Evolutionary conservation across 2,329 filamentous ascomycete genomes (phyloP), one percentile per base, ranked within the genome.

Genomic region (Apiospora arundinis): DNA sequence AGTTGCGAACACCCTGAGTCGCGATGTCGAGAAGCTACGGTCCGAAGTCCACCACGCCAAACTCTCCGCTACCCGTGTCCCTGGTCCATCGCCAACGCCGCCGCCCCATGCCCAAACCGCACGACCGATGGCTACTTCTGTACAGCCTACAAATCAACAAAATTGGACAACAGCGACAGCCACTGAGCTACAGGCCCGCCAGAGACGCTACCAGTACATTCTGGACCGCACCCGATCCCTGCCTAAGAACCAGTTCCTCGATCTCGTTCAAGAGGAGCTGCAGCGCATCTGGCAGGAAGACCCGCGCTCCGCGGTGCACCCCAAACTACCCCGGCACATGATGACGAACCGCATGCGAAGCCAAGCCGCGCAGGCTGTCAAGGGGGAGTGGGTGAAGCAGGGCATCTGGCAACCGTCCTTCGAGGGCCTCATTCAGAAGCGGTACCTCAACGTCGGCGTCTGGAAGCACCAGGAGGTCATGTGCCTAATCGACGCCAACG

Each of bases 161-260:
- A 42, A 42, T 42, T 28, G 7, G 14, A 37, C 9, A 11, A 9
- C 52, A 21, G 1, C 49, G 12, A 8, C 28, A 9, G 32, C 18
- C 48, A 32, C 32, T 32, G 23, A 25, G 18, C 18, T 60, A 11
- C 28, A n/a, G 8, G 8, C 28, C 16, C 52, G 28, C 1, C 52
- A n/a, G 16, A 37, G 16, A 7, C 52, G 52, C 52, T 60, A 60
- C 18, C 52, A 60, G 21, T n/a, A 60, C 52, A 60, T 60, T 18
- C 18, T 60, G 18, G 52, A 60, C 52, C 52, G 52, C 52, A 60
- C 52, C 18, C 28, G 52, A 2, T 60, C 52, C 52, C 28, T 60
- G 8, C 52, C 52, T 18, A 60, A 60, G 28, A 60, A 60, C 52
- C 52, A 60, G 18, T 60, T 60, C 28, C 28, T 60, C 52, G 52